These are phyloP conservation scores for Phytophthora pistaciae DNA, from an alignment of 352 stramenopile genomes.

Conservation along the genomic window DNA sequence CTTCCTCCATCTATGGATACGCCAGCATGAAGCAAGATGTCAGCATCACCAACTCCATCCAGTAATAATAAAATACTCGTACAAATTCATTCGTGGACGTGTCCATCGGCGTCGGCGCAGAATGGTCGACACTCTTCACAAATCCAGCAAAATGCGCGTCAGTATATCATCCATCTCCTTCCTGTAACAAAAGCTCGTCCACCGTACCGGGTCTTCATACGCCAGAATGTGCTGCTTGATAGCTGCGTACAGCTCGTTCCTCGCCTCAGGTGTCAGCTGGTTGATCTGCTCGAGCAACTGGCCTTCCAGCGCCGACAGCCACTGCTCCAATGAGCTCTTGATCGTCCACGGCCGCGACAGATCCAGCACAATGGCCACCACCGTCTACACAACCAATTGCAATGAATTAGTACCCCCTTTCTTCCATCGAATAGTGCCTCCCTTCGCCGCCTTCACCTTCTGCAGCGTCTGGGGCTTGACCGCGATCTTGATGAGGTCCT, in stretches of 20 bases:
- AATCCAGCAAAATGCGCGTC: conserved; percentile 4
- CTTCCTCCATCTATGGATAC: conserved; percentile 70
- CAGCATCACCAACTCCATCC: not conserved
- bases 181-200: not conserved
- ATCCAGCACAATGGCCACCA: conserved; percentile 76
- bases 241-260: conserved; percentile 64
- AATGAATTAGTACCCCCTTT: not conserved
- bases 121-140: conserved; percentile 65
- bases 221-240: conserved; percentile 80
- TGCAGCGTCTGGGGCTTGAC: conserved; percentile 66
- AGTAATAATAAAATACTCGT: conserved; percentile 26
- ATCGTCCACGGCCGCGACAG: conserved; percentile 83
- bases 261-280: conserved; percentile 53
- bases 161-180: conserved; percentile 4
- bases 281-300: conserved; percentile 82
- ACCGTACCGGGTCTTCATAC: conserved; percentile 80
- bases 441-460: conserved; percentile 45
- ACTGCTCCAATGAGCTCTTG: conserved; percentile 84
- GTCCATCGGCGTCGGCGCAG: conserved; percentile 59
- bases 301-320: conserved; percentile 78
- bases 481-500: conserved; percentile 74
- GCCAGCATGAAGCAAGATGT: not conserved
- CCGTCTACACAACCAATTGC: conserved; percentile 49
- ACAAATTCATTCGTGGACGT: conserved; percentile 76
- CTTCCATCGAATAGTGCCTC: conserved; percentile 1